These are phyloP conservation scores for Cyclotella atomus DNA, from an alignment of 108 stramenopile species.

Conservation along the genomic window DNA sequence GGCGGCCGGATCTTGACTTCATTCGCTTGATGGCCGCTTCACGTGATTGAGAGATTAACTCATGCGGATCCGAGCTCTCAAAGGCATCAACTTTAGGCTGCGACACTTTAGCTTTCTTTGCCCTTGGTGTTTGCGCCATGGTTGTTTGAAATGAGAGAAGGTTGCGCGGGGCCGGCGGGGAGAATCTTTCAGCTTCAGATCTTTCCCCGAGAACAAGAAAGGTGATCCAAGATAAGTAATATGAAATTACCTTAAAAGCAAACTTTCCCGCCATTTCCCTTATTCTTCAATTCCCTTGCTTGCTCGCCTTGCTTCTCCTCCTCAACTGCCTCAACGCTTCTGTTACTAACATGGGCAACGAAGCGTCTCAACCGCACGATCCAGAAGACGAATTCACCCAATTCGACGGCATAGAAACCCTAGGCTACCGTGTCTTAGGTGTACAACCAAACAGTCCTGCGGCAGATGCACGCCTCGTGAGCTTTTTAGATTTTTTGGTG, in stretches of 20 bases:
- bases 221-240: background rate
- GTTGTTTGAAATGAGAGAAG: background rate
- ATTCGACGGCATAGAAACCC: constrained; percentile 83
- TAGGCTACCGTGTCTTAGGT: constrained; percentile 95
- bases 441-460: constrained; percentile 95
- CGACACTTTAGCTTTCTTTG: background rate
- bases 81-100: background rate
- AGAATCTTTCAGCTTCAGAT: too few relatives aligned
- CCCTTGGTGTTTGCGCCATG: background rate
- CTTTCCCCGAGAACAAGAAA: background rate
- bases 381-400: constrained; percentile 53
- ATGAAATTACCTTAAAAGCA: too few relatives aligned
- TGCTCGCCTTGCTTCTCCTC: too few relatives aligned
- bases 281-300: too few relatives aligned
- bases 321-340: too few relatives aligned
- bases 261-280: too few relatives aligned
- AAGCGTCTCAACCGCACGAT: constrained; percentile 23
- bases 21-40: background rate
- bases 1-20: background rate
- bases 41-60: background rate
- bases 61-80: background rate
- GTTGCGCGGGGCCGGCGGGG: too few relatives aligned
- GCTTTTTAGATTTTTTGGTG: constrained; percentile 96
- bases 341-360: constrained; percentile 49
- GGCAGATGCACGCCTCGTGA: constrained; percentile 87